Conservation (phyloP, 2,329 filamentous ascomycete species). For the Penicillium sp. region DNA sequence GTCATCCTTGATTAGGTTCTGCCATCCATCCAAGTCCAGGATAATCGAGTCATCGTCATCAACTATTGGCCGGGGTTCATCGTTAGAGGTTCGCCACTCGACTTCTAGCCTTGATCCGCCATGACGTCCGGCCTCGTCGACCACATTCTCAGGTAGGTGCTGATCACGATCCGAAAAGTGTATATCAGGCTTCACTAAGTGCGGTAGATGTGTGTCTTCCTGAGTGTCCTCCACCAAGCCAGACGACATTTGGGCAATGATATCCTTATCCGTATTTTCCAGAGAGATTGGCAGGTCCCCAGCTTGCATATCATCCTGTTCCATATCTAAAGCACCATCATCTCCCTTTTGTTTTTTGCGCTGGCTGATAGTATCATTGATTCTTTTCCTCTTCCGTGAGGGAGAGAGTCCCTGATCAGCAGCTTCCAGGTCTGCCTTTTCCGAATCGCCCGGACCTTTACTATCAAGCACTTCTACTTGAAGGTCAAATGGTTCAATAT, state of each 20-base stretch:
- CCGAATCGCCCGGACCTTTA: constrained; percentile 15
- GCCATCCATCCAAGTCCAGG: constrained; percentile 73
- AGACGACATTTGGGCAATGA: not conserved
- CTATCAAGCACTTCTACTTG: constrained; percentile 20
- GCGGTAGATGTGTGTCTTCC: constrained; percentile 64
- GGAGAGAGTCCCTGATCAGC: constrained; percentile 37
- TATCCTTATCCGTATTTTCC: not conserved
- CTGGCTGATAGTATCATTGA: constrained; percentile 69
- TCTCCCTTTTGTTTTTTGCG: constrained; percentile 85
- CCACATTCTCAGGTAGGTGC: constrained; percentile 20
- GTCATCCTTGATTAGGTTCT: constrained; percentile 70
- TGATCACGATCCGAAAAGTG: constrained; percentile 25
- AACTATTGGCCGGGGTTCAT: constrained; percentile 66
- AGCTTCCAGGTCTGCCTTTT: constrained; percentile 24
- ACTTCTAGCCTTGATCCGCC: constrained; percentile 55
- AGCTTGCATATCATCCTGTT: constrained; percentile 48
- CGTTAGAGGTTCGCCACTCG: constrained; percentile 64
- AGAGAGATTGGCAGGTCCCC: not conserved
- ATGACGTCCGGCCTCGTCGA: constrained; percentile 36
- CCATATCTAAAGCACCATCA: constrained; percentile 75
- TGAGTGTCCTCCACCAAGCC: not conserved
- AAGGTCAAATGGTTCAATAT: constrained; percentile 31
- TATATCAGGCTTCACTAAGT: constrained; percentile 29
- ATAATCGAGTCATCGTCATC: constrained; percentile 68
- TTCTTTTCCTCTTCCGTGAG: constrained; percentile 75